A percentile compares a stretch with the other conserved stretches of the same genome.
Evolutionary conservation across 768 basidiomycete genomes (phyloP).

Genomic region (Boletus sp.): DNA sequence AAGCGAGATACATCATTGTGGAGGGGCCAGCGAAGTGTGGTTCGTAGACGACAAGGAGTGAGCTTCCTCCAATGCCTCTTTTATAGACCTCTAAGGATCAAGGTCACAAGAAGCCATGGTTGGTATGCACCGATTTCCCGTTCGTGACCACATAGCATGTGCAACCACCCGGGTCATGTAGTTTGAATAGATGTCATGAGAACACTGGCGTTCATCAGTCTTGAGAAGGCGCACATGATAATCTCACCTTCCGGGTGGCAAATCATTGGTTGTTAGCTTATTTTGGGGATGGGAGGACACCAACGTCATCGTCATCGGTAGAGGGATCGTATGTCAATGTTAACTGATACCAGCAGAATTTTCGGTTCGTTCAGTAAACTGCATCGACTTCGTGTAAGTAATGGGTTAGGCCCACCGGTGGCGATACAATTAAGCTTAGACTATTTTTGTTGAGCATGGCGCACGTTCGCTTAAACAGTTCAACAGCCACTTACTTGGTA

Average conservation of each 20-base stretch:
- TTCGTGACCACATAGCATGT: slow-evolving; percentile 16
- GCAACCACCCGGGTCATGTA: slow-evolving; percentile 1
- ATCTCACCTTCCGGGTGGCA: neutral
- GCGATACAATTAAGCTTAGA: too few relatives aligned
- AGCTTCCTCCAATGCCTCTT: neutral
- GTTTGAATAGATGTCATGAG: slow-evolving; percentile 4
- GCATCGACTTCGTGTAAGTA: neutral
- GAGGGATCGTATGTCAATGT: neutral
- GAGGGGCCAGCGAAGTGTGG: neutral
- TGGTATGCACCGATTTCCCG: neutral
- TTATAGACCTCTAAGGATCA: slow-evolving; percentile 9
- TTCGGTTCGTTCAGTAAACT: neutral
- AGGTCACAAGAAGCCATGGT: neutral
- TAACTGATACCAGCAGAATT: neutral
- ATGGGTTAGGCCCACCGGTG: too few relatives aligned
- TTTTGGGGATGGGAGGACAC: neutral
- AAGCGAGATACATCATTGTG: slow-evolving; percentile 21
- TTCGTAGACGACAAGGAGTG: neutral
- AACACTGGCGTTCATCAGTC: neutral
- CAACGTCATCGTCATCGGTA: neutral
- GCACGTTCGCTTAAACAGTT: neutral
- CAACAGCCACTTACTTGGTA: neutral
- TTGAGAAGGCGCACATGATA: neutral
- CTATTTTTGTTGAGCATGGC: neutral
- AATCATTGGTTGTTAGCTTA: too few relatives aligned